Evolutionary conservation across 1,284 basidiomycete species (phyloP).

Genomic region (Gomphus bonarii): DNA sequence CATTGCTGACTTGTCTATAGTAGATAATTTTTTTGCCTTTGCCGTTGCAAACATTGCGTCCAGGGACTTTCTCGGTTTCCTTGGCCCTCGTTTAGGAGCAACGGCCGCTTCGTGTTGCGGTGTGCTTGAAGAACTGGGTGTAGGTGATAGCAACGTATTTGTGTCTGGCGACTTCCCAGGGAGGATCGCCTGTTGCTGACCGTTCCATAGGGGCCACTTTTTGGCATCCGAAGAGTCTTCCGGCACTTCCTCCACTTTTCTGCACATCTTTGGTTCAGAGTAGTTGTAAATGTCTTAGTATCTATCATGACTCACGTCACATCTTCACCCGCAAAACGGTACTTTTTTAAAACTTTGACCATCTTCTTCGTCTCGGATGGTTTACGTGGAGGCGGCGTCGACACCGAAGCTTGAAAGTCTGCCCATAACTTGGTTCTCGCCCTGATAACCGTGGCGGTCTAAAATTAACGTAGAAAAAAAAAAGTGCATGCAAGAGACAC

Average conservation of each 20-base stretch:
- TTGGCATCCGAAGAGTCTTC: conserved; percentile 64
- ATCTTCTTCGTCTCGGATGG: conserved; percentile 23
- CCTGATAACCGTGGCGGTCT: conserved; percentile 22
- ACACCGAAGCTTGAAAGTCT: conserved; percentile 46
- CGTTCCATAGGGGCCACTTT: conserved; percentile 53
- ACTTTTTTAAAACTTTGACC: conserved; percentile 58
- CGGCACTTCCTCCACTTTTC: conserved; percentile 61
- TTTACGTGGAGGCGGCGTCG: conserved; percentile 16
- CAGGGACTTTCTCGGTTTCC: conserved; percentile 30
- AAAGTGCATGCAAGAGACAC: background rate
- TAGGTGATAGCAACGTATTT: conserved; percentile 7
- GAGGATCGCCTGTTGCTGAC: conserved; percentile 17
- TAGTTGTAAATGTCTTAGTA: conserved; percentile 16
- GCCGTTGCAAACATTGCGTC: conserved; percentile 10
- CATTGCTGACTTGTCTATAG: conserved; percentile 73
- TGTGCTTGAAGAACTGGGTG: conserved; percentile 5
- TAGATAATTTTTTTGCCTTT: conserved; percentile 66
- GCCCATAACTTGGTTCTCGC: conserved; percentile 47
- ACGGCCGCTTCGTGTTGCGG: conserved; percentile 11
- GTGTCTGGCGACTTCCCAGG: conserved; percentile 3
- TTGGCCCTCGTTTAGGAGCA: conserved; percentile 40
- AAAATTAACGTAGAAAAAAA: background rate
- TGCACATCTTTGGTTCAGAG: conserved; percentile 21
- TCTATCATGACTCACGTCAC: conserved; percentile 40
- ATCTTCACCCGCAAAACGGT: conserved; percentile 65